Evolutionary conservation across 306 rosid species (phyloP).

Genomic region (Prunus fruticosa): DNA sequence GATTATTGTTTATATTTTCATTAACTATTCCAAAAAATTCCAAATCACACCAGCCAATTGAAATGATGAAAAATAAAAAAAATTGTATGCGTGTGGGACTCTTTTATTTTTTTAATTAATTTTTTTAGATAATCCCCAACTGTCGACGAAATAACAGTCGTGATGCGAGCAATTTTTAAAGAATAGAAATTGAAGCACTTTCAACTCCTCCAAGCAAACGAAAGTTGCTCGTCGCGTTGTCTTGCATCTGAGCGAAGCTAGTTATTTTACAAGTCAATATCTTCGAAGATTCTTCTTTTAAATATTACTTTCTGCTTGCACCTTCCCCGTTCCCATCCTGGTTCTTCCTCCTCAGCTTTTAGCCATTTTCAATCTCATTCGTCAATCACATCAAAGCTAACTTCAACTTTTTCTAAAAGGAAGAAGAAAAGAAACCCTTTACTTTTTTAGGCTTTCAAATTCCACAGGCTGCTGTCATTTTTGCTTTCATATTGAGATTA

Average conservation of each 20-base stretch:
- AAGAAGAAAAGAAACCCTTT: neutral
- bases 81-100: neutral
- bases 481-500: neutral
- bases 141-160: neutral
- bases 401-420: neutral
- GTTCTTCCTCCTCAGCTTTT: too few relatives aligned
- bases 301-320: too few relatives aligned
- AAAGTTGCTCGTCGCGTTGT: too few relatives aligned
- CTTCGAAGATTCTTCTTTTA: neutral
- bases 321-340: too few relatives aligned
- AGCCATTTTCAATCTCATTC: neutral
- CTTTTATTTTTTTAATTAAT: neutral
- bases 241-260: neutral
- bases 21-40: neutral
- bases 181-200: neutral
- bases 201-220: neutral
- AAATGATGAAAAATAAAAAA: neutral
- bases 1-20: neutral
- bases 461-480: neutral
- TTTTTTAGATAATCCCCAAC: neutral
- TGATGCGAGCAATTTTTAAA: too few relatives aligned
- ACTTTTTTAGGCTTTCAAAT: neutral
- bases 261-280: neutral
- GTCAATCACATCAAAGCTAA: neutral
- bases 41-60: neutral